phyloP scores from a whole-genome alignment of 352 stramenopile genomes.

The Phytophthora citricola region DNA sequence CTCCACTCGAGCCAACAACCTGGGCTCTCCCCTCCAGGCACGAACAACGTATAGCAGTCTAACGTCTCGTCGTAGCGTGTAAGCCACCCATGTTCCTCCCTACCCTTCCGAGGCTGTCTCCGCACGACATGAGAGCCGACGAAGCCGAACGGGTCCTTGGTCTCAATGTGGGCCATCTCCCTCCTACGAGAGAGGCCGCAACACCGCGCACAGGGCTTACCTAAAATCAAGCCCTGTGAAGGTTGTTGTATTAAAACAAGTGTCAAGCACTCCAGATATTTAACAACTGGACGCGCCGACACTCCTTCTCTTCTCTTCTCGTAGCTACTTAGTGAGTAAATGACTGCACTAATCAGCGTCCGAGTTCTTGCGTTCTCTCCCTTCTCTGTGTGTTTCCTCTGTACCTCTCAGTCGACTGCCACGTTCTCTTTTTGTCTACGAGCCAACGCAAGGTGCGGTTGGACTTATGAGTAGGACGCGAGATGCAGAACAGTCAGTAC shows the following conservation, averaged over 20 bases:
- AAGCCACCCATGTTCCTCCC: slow-evolving; percentile 66
- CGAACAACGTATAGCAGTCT: slow-evolving; percentile 75
- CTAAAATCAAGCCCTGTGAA: slow-evolving; percentile 18
- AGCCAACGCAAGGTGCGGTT: slow-evolving; percentile 22
- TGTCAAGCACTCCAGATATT: slow-evolving; percentile 6
- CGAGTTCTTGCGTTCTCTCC: background rate
- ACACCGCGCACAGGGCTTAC: slow-evolving; percentile 13
- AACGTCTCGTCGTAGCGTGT: slow-evolving; percentile 69
- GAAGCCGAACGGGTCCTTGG: slow-evolving; percentile 67
- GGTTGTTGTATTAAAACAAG: slow-evolving; percentile 17
- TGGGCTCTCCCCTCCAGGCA: slow-evolving; percentile 45
- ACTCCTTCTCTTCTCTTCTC: slow-evolving; percentile 13
- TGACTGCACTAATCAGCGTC: slow-evolving; percentile 21
- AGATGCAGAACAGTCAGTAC: slow-evolving; percentile 19
- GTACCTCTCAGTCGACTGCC: slow-evolving; percentile 13
- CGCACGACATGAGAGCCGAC: slow-evolving; percentile 69
- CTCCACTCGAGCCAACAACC: slow-evolving; percentile 53
- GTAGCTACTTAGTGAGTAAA: slow-evolving; percentile 11
- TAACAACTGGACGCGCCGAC: slow-evolving; percentile 2
- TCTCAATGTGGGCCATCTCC: slow-evolving; percentile 50
- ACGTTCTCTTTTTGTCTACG: slow-evolving; percentile 18
- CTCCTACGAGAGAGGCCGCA: slow-evolving; percentile 7
- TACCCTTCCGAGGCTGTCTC: slow-evolving; percentile 21
- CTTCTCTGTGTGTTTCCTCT: slow-evolving; percentile 13
- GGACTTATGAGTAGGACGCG: slow-evolving; percentile 22